These are phyloP conservation scores for Leccinellum albellum DNA, from an alignment of 768 basidiomycete genomes.

Conservation along the genomic window DNA sequence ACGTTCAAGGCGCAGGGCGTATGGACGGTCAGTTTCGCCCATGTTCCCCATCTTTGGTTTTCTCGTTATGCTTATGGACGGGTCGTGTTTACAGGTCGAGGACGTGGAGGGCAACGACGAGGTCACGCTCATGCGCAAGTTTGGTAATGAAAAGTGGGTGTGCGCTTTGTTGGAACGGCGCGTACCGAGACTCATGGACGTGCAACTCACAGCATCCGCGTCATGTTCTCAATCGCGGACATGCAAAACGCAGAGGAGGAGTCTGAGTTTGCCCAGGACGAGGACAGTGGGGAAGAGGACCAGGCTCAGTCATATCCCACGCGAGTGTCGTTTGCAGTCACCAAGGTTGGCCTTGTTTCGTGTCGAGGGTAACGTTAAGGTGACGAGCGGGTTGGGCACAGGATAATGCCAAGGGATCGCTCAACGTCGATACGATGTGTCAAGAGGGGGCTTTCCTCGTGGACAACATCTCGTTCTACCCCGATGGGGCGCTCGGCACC, in stretches of 20 bases:
- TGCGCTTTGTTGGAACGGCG: too few species aligned
- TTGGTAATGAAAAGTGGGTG: slow-evolving; percentile 85
- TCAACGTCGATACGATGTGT: slow-evolving; percentile 74
- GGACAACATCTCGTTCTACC: slow-evolving; percentile 87
- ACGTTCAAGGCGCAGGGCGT: slow-evolving; percentile 67
- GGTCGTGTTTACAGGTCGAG: slow-evolving; percentile 50
- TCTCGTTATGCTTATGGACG: background rate
- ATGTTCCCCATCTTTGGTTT: too few species aligned
- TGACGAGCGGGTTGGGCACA: slow-evolving; percentile 22
- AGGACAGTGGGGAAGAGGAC: slow-evolving; percentile 29
- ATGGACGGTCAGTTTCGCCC: slow-evolving; percentile 72
- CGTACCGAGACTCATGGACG: background rate
- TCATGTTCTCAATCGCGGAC: slow-evolving; percentile 2
- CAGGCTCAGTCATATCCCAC: slow-evolving; percentile 56
- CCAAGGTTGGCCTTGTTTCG: slow-evolving; percentile 53
- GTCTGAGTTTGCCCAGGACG: slow-evolving; percentile 25
- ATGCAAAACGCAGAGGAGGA: slow-evolving; percentile 20
- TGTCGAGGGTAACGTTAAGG: background rate
- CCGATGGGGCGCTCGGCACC: slow-evolving; percentile 64
- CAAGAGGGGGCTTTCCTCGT: slow-evolving; percentile 81
- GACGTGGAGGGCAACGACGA: slow-evolving; percentile 76
- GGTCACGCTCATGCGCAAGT: slow-evolving; percentile 73
- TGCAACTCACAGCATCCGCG: slow-evolving; percentile 57
- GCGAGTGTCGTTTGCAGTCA: slow-evolving; percentile 77
- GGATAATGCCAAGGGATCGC: slow-evolving; percentile 55